Base-by-base conservation (phyloP, 306 rosid species). In the Ormosia emarginata region DNA sequence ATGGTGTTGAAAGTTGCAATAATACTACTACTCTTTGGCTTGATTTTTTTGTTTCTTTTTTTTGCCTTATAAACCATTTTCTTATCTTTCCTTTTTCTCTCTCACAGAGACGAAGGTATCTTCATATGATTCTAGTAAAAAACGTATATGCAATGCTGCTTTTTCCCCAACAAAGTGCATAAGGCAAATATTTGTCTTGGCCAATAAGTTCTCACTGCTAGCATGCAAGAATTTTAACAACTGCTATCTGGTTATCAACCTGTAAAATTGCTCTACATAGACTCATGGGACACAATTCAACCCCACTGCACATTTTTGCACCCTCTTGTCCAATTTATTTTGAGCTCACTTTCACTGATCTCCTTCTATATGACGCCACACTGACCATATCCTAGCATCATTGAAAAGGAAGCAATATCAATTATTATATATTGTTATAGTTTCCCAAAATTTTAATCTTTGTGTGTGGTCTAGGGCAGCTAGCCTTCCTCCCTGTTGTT, bases 311-410 rank as follows among this genome's bases (percentile, higher is more conserved):
- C 8, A 37, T 12, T 33, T 68, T 61, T 41, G 37, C 34, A 66
- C 46, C 46, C 37, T 46, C 29, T 11, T 15, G 34, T 57, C 15
- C 39, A 46, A 63, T 24, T 24, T 13, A 36, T 56, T 63, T 3
- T 70, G 58, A n/a, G 41, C 44, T 30, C 34, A 33, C 69, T 63
- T 59, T 40, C 15, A 56, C 12, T 66, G 3, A 24, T 75, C 17
- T 74, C 7, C 58, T 52, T 33, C 49, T 37, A 17, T 37, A 61
- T 85, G 86, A 87, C 67, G 77, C 53, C 39, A 79, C 8, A 49
- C 2, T 79, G 79, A 83, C 55, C 29, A 55, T 65, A 70, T 62
- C 74, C n/a, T 84, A 50, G 76, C 89, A 70, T 84, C 89, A 87
- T 29, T 56, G 66, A 65, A 81, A 80, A 29, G 55, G 59, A 81